Evolutionary conservation across 139 green algal species (phyloP), one percentile per base, ranked within the genome.

Genomic region (Volvox africanus): DNA sequence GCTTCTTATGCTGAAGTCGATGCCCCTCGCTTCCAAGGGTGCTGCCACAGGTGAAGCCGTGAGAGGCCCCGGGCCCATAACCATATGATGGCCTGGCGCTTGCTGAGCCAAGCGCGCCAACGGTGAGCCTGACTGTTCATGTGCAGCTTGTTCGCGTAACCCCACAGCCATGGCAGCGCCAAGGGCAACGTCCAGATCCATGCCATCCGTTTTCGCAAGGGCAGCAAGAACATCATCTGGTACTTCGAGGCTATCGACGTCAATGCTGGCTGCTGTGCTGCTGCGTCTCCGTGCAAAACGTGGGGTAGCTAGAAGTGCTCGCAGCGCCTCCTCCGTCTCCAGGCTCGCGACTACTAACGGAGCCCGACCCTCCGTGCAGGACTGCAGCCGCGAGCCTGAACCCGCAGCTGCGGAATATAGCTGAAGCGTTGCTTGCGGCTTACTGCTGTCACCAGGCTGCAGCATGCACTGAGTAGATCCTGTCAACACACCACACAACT

Each of bases 291-390:
- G 19, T 26, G n/a, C 37, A 33, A 55, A 55, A 12, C 69, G 37
- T 0, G 71, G 71, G 44, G 69, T 90, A 32, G n/a, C 32, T 19
- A 90, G 73, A 32, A 90, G 73, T 55, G 30, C 50, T 9, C 86
- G 86, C 28, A 90, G 50, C n/a, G 86, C 73, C n/a, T 90, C 86
- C 50, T 90, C 86, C 9, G 86, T 75, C 26, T 90, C 73, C 28
- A 90, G 50, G 44, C 86, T 90, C 19, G 85, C 69, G 0, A 28
- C 67, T 28, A 81, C 69, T 68, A 89, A 71, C 69, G 85, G 62
- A 35, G 61, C 13, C 3, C 81, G 62, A 17, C 22, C 1, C 35
- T 26, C 82, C 13, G 82, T 13, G 19, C 22, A 35, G 0, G 19
- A 65, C 16, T 62, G 36, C 78, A 35, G 78, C 21, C 36, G 78